Evolutionary conservation across 352 stramenopile genomes (phyloP).

Genomic region (Halophytophthora batemanensis): DNA sequence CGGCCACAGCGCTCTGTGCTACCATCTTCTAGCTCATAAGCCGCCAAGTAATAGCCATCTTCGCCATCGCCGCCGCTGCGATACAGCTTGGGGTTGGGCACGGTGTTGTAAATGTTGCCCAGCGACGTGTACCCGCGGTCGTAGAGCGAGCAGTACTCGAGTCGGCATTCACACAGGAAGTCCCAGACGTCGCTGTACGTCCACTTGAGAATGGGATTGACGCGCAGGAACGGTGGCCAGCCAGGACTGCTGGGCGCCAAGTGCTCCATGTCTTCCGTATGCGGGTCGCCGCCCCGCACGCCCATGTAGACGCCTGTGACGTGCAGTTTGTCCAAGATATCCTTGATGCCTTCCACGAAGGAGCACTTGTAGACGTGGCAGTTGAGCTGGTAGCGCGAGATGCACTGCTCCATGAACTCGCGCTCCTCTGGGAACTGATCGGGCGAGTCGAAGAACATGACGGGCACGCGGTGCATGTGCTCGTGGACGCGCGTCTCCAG

Average conservation of each 20-base stretch:
- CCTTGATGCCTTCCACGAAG: conserved; percentile 92
- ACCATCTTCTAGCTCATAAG: conserved; percentile 66
- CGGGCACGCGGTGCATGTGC: conserved; percentile 54
- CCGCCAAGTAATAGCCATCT: conserved; percentile 68
- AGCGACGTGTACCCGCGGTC: conserved; percentile 93
- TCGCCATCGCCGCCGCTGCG: conserved; percentile 49
- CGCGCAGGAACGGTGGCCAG: conserved; percentile 95
- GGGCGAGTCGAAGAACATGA: conserved; percentile 96
- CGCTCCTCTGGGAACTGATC: conserved; percentile 94
- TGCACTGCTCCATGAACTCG: conserved; percentile 82
- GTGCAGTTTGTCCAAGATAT: conserved; percentile 81
- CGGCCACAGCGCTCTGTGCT: conserved; percentile 68
- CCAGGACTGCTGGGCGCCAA: conserved; percentile 83
- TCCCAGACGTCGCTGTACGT: conserved; percentile 94
- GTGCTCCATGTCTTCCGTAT: conserved; percentile 86
- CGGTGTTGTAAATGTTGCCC: conserved; percentile 93
- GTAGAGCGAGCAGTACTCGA: conserved; percentile 90
- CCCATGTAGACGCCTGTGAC: conserved; percentile 91
- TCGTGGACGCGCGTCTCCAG: conserved; percentile 45
- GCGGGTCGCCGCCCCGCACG: conserved; percentile 90
- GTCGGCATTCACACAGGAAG: conserved; percentile 85
- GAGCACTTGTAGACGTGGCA: conserved; percentile 85
- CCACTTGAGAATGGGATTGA: conserved; percentile 98
- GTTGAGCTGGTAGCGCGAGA: conserved; percentile 45
- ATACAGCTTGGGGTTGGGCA: conserved; percentile 92